phyloP scores from a whole-genome alignment of 2,329 filamentous ascomycete genomes.

The Pseudogymnoascus sp. region DNA sequence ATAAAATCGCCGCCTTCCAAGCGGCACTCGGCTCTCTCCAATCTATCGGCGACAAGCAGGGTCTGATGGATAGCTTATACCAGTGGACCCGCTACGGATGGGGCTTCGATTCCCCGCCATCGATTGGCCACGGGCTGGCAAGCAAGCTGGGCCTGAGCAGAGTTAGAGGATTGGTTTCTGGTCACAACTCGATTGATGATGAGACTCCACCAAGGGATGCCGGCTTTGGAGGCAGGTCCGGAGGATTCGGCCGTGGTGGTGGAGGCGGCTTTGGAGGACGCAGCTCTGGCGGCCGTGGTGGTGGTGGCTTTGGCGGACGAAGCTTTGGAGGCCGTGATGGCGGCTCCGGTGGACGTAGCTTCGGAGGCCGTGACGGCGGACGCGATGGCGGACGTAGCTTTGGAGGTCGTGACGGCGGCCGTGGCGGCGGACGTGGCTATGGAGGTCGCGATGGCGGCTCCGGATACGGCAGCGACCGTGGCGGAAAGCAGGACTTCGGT shows the following conservation, averaged over 20 bases:
- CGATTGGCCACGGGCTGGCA: conserved; percentile 15
- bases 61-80: conserved; percentile 18
- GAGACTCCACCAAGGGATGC: background rate
- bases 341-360: conserved; percentile 1
- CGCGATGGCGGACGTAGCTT: conserved; percentile 8
- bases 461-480: conserved; percentile 4
- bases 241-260: background rate
- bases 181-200: conserved; percentile 4
- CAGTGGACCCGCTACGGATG: conserved; percentile 27
- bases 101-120: conserved; percentile 26
- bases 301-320: conserved; percentile 3
- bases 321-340: conserved; percentile 10
- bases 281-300: background rate
- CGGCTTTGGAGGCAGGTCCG: conserved; percentile 8
- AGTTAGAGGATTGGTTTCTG: background rate
- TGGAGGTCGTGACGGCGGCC: background rate
- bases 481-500: background rate
- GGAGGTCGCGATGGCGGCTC: conserved; percentile 10
- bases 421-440: conserved; percentile 4
- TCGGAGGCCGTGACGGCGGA: conserved; percentile 9
- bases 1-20: conserved; percentile 23
- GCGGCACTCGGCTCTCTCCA: conserved; percentile 15
- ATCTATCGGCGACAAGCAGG: conserved; percentile 1
- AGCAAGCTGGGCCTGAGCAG: conserved; percentile 20
- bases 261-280: background rate